Evolutionary conservation across 2,329 filamentous ascomycete genomes (phyloP).

Genomic region (Exophiala viscosa): DNA sequence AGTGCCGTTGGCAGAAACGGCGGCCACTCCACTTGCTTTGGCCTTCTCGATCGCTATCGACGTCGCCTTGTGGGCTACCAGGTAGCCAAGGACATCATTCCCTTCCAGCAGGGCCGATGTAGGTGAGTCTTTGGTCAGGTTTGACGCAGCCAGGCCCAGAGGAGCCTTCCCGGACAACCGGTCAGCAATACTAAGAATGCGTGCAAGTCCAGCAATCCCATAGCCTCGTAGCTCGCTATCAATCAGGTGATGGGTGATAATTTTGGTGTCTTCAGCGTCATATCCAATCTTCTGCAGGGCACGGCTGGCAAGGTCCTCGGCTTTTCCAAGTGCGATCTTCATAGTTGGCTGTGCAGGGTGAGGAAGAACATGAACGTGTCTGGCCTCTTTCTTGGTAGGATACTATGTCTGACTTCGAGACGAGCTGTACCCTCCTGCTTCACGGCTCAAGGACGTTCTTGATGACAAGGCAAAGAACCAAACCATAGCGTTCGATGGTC

Average conservation of each 20-base stretch:
- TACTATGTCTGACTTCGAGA: too few relatives aligned
- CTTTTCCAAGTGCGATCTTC: not conserved
- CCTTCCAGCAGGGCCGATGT: conserved; percentile 17
- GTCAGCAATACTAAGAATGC: conserved; percentile 16
- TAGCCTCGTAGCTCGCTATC: conserved; percentile 22
- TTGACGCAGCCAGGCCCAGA: not conserved
- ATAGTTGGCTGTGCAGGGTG: too few relatives aligned
- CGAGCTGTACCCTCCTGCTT: too few relatives aligned
- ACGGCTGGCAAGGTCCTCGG: not conserved
- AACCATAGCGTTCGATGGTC: too few relatives aligned
- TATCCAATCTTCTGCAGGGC: conserved; percentile 12
- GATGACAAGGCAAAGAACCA: too few relatives aligned
- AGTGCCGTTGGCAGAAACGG: conserved; percentile 12
- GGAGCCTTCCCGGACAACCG: not conserved
- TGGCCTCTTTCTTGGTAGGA: too few relatives aligned
- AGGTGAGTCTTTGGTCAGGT: conserved; percentile 5
- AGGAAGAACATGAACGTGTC: too few relatives aligned
- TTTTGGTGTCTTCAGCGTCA: conserved; percentile 2
- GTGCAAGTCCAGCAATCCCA: conserved; percentile 16
- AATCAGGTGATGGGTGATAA: conserved; percentile 14
- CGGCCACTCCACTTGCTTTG: conserved; percentile 10
- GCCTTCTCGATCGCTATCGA: conserved; percentile 16
- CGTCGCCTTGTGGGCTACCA: conserved; percentile 15
- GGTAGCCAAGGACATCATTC: conserved; percentile 14
- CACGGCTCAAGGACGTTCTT: too few relatives aligned